phyloP scores from a whole-genome alignment of 768 basidiomycete genomes.

The Phaeotremella fagi region DNA sequence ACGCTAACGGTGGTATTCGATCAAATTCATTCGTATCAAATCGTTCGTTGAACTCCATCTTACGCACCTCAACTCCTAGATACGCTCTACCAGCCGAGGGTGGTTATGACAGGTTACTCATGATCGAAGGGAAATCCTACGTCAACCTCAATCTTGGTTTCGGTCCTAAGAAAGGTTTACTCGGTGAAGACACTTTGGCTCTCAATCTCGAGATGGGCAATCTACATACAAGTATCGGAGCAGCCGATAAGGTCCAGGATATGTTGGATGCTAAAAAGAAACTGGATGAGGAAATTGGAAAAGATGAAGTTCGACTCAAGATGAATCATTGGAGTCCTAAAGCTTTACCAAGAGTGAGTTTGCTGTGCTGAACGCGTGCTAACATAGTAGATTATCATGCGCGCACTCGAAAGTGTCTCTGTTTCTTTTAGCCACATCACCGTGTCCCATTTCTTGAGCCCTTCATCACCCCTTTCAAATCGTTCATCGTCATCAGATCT shows the following conservation, averaged over 20 bases:
- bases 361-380: not conserved
- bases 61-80: not conserved
- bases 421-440: slow-evolving; percentile 17
- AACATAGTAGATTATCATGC: slow-evolving; percentile 24
- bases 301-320: not conserved
- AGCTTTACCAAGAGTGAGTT: slow-evolving; percentile 23
- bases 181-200: slow-evolving; percentile 35
- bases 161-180: slow-evolving; percentile 29
- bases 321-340: slow-evolving; percentile 16
- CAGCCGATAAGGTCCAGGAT: slow-evolving; percentile 15
- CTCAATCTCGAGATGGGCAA: slow-evolving; percentile 16
- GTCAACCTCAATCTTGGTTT: slow-evolving; percentile 23
- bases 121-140: slow-evolving; percentile 15
- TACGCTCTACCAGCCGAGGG: slow-evolving; percentile 7
- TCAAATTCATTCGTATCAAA: slow-evolving; percentile 7
- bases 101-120: slow-evolving; percentile 16
- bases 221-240: slow-evolving; percentile 6
- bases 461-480: slow-evolving; percentile 4
- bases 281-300: not conserved
- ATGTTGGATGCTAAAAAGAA: not conserved
- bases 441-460: slow-evolving; percentile 19
- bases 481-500: slow-evolving; percentile 22
- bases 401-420: slow-evolving; percentile 27
- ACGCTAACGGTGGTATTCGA: not conserved
- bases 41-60: not conserved